Percentiles rank a stretch among this genome's conserved stretches.
Evolutionary conservation across 1,139 yeast species (phyloP).

Genomic region (Saccharomyces hybrid): DNA sequence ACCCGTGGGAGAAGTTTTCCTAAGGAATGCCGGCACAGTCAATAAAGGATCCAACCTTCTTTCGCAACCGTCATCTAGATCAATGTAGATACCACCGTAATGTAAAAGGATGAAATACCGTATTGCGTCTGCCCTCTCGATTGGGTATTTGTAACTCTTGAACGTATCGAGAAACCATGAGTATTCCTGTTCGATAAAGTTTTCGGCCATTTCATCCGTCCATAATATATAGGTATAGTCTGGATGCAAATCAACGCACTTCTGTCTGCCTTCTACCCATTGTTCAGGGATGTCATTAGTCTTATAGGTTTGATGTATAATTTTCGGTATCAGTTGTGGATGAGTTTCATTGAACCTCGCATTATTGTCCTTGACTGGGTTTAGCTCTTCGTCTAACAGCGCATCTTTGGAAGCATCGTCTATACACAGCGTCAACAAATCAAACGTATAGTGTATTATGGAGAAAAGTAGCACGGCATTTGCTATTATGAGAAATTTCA

Average conservation of each 20-base stretch:
- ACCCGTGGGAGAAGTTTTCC: slow-evolving; percentile 86
- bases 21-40: slow-evolving; percentile 74
- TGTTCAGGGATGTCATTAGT: slow-evolving; percentile 66
- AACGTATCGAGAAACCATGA: slow-evolving; percentile 82
- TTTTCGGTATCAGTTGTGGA: slow-evolving; percentile 67
- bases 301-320: slow-evolving; percentile 89
- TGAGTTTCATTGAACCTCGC: slow-evolving; percentile 22
- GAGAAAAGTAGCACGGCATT: slow-evolving; percentile 51
- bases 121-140: slow-evolving; percentile 86
- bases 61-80: slow-evolving; percentile 83
- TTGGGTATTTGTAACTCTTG: slow-evolving; percentile 61
- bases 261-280: slow-evolving; percentile 73
- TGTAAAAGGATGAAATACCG: slow-evolving; percentile 76
- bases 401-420: slow-evolving; percentile 68
- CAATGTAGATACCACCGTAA: slow-evolving; percentile 86
- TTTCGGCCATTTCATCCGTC: slow-evolving; percentile 81
- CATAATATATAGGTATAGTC: slow-evolving; percentile 82
- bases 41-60: slow-evolving; percentile 72
- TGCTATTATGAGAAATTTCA: slow-evolving; percentile 51
- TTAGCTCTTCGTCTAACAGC: slow-evolving; percentile 50
- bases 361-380: slow-evolving; percentile 30
- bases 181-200: slow-evolving; percentile 67
- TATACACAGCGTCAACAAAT: slow-evolving; percentile 63
- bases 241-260: slow-evolving; percentile 71
- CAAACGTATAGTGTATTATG: slow-evolving; percentile 61